Evolutionary conservation across 305 asterid genomes (phyloP).

Genomic region (Rubia balearica): DNA sequence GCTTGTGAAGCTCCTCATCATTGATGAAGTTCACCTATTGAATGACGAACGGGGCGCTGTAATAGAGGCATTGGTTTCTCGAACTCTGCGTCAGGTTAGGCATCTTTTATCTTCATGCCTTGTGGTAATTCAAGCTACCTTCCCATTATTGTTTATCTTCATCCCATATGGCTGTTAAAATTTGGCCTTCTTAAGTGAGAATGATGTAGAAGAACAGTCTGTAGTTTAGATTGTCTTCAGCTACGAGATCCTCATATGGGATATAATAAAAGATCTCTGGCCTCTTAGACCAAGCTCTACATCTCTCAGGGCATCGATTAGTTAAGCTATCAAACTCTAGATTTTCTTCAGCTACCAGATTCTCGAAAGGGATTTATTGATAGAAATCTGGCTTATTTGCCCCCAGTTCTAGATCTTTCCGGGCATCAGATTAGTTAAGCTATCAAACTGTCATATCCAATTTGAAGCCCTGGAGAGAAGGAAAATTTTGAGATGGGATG

Average conservation of each 20-base stretch:
- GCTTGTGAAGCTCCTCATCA: slow-evolving; percentile 96
- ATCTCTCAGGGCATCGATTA: not conserved
- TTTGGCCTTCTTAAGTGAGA: not conserved
- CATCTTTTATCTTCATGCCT: slow-evolving; percentile 12
- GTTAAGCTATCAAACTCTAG: not conserved
- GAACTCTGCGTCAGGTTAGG: slow-evolving; percentile 94
- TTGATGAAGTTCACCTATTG: slow-evolving; percentile 93
- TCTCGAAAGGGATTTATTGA: not conserved
- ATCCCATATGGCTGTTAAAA: not conserved
- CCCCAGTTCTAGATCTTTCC: not conserved
- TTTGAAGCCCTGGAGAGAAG: not conserved
- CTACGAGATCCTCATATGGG: not conserved
- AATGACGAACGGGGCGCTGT: slow-evolving; percentile 98
- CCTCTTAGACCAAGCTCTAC: not conserved
- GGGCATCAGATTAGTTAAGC: not conserved
- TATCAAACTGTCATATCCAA: not conserved
- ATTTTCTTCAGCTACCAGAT: not conserved
- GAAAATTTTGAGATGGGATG: not conserved
- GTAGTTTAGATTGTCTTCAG: not conserved
- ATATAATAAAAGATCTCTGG: not conserved
- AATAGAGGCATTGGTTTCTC: slow-evolving; percentile 94
- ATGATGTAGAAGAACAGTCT: not conserved
- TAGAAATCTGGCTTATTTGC: not conserved
- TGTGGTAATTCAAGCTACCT: not conserved
- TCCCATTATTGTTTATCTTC: not conserved